Evolutionary conservation across 1,284 basidiomycete genomes (phyloP), one percentile per base, ranked within the genome.

Genomic region (Porodaedalea pini): DNA sequence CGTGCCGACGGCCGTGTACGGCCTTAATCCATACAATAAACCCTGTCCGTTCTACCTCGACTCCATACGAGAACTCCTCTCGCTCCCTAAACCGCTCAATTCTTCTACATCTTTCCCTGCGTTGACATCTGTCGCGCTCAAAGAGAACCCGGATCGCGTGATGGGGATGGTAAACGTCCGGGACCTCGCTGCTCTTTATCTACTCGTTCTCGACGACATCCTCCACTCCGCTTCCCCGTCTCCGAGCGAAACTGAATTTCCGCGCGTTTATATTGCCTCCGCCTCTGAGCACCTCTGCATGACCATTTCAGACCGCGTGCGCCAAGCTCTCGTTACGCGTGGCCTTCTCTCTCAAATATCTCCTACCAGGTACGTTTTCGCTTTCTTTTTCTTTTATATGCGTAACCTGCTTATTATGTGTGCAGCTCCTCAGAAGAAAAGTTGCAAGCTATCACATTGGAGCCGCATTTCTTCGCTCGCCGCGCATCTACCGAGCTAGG

Each of bases 21-120:
- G 53, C 3, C n/a, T 44, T 13, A 48, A 58, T 44, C 58, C 62
- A 3, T 56, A 34, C 15, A 55, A 44, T 8, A 34, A 63, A 48
- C 51, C 56, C 2, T 59, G 58, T 19, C 34, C 34, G 1, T n/a
- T 54, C 13, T 54, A 36, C 36, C 51, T 54, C 7, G 51, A 55
- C 5, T 31, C 56, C 17, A 54, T 47, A 3, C 17, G 53, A 10
- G 40, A 47, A 27, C 25, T 31, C 13, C 45, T 47, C 1, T 31
- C 45, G 10, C 45, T 47, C 11, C 45, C 45, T 15, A 31, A 47
- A 31, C 45, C 45, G 15, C 11, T 10, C 4, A 47, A 15, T 25
- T n/a, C 45, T 15, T n/a, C 45, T 15, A 7, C 25, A 8, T 27
- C 23, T 11, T 47, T 47, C 45, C 45, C 23, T 4, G n/a, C 45